Base-by-base conservation (phyloP, 2,329 filamentous ascomycete species). In the Fusarium anguioides region DNA sequence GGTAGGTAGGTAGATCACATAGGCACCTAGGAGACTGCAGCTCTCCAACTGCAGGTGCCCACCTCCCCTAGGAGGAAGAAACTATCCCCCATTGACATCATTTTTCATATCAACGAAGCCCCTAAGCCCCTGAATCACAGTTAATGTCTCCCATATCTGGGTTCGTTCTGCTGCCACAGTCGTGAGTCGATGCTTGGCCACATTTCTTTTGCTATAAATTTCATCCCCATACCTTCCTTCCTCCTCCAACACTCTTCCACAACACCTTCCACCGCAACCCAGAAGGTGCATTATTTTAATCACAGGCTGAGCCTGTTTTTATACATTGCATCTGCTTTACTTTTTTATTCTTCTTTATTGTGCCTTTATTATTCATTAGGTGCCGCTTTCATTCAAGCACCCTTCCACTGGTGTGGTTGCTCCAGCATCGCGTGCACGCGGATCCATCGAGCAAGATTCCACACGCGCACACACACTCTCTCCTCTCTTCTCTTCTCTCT, bases 131-230 rank as follows among this genome's bases (percentile, higher is more conserved):
- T 21, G 23, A 20, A 21, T 29, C 12, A 6, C 17, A 44, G 31
- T 17, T 4, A 12, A 23, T 41, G 17, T 5, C 14, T 18, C 18
- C 15, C 61, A 8, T 20, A 21, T 23, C 24, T 8, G 36, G 6
- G 9, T 15, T 27, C 24, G 5, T 26, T 24, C 37, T 5, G 24
- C 20, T 26, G 20, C 12, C 17, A 20, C 15, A 17, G 20, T 23
- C 18, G 42, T 40, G 50, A 45, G 29, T 58, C 58, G 47, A 24
- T 8, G 20, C 27, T 33, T 20, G 21, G 20, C 26, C 33, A 35
- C 15, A 17, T 12, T 33, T 18, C 39, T 10, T 12, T 63, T 12
- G n/a, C 27, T 51, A 64, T 58, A 64, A 64, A 63, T 58, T 36
- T 10, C 20, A 27, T 31, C 50, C 15, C 26, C 37, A 58, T 37